Evolutionary conservation across 805 yeast species (phyloP).

Genomic region (Debaryomyces hansenii): DNA sequence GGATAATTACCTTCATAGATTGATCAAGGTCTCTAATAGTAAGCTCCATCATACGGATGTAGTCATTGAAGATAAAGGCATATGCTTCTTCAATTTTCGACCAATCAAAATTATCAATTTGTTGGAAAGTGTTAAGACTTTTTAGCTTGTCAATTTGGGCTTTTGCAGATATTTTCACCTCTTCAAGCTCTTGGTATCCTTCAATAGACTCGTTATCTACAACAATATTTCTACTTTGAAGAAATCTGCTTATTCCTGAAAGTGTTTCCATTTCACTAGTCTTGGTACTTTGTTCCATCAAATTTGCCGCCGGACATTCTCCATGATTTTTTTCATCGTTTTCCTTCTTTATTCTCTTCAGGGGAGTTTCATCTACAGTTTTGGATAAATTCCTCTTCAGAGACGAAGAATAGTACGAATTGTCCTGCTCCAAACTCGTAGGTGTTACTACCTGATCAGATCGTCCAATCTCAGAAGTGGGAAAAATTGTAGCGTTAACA

Average conservation of each 20-base stretch:
- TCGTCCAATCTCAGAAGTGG: neutral
- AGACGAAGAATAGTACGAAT: too few relatives aligned
- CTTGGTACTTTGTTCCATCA: neutral
- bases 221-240: neutral
- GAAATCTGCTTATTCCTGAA: neutral
- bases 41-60: slow-evolving; percentile 15
- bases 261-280: neutral
- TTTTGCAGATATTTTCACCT: neutral
- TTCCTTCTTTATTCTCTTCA: neutral
- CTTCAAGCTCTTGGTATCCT: neutral
- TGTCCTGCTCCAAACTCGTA: neutral
- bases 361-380: too few relatives aligned
- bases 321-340: neutral
- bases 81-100: slow-evolving; percentile 16
- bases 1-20: neutral
- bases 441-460: neutral
- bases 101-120: slow-evolving; percentile 21
- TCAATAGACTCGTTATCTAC: neutral
- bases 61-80: slow-evolving; percentile 17
- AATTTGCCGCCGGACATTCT: neutral
- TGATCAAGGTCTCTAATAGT: slow-evolving; percentile 9
- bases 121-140: neutral
- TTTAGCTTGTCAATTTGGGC: neutral
- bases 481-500: too few relatives aligned
- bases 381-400: too few relatives aligned